A percentile compares a stretch with the other conserved stretches of the same genome.
These are phyloP conservation scores for Vinca major DNA, from an alignment of 305 asterid genomes.

Conservation along the genomic window DNA sequence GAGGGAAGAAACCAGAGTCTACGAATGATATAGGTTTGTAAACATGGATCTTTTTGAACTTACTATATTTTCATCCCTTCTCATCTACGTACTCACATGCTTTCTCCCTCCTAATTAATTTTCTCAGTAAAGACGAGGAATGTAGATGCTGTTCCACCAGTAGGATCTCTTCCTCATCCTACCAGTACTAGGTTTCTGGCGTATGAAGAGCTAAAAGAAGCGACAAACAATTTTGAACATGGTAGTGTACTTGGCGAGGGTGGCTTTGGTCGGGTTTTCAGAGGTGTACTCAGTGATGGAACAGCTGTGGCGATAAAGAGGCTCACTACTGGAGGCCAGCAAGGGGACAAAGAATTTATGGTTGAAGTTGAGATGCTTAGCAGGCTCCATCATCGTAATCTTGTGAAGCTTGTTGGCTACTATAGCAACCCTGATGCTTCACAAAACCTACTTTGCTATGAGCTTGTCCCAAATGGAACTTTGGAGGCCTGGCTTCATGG, in stretches of 20 bases:
- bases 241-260: slow-evolving; percentile 88
- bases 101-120: slow-evolving; percentile 9
- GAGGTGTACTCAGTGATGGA: slow-evolving; percentile 82
- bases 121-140: slow-evolving; percentile 43
- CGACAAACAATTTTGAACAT: slow-evolving; percentile 74
- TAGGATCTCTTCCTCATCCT: slow-evolving; percentile 77
- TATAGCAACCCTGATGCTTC: slow-evolving; percentile 71
- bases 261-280: slow-evolving; percentile 90
- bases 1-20: slow-evolving; percentile 36
- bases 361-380: slow-evolving; percentile 99
- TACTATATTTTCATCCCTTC: not conserved
- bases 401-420: slow-evolving; percentile 91
- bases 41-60: not conserved
- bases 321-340: slow-evolving; percentile 87
- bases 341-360: slow-evolving; percentile 86
- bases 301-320: slow-evolving; percentile 91
- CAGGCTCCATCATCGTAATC: slow-evolving; percentile 89
- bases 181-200: slow-evolving; percentile 76
- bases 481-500: slow-evolving; percentile 99
- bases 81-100: not conserved
- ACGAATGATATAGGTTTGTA: slow-evolving; percentile 61
- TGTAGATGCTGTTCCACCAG: slow-evolving; percentile 38
- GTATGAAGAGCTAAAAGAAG: slow-evolving; percentile 82
- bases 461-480: slow-evolving; percentile 95
- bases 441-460: slow-evolving; percentile 86